These are phyloP conservation scores for Botrytis elliptica DNA, from an alignment of 2,329 filamentous ascomycete species.

Conservation along the genomic window DNA sequence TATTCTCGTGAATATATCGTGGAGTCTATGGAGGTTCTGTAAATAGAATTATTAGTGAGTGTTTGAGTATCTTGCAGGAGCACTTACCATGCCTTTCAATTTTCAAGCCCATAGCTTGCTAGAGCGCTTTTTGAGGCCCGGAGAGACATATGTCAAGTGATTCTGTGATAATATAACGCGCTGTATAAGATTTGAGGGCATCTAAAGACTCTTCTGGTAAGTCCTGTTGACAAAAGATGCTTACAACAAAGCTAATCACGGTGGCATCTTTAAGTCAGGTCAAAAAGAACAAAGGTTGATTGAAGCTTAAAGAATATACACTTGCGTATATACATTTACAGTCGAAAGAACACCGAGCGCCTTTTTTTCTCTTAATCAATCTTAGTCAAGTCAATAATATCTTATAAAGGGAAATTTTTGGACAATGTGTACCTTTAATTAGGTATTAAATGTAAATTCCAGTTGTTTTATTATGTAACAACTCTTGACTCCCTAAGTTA, in stretches of 20 bases:
- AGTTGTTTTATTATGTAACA: background rate
- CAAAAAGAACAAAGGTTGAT: no score
- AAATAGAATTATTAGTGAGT: background rate
- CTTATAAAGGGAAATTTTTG: background rate
- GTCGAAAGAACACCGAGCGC: background rate
- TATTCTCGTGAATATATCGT: background rate
- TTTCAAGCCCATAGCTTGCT: background rate
- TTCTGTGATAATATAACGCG: background rate
- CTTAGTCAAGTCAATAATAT: background rate
- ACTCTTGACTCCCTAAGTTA: background rate
- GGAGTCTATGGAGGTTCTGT: background rate
- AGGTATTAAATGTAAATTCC: no score
- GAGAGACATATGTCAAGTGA: background rate
- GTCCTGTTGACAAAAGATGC: background rate
- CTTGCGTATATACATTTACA: background rate
- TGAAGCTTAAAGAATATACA: background rate
- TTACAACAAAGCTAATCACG: no score
- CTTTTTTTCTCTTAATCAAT: no score
- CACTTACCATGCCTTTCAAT: background rate
- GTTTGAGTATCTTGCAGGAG: background rate
- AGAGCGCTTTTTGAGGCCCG: background rate
- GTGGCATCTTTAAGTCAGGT: background rate
- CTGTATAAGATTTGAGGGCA: background rate
- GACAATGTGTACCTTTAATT: background rate
- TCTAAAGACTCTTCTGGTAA: background rate